A percentile compares a stretch with the other conserved stretches of the same genome.
These are phyloP conservation scores for Protomyces gravidus DNA, from an alignment of 1,139 yeast species.

Conservation along the genomic window DNA sequence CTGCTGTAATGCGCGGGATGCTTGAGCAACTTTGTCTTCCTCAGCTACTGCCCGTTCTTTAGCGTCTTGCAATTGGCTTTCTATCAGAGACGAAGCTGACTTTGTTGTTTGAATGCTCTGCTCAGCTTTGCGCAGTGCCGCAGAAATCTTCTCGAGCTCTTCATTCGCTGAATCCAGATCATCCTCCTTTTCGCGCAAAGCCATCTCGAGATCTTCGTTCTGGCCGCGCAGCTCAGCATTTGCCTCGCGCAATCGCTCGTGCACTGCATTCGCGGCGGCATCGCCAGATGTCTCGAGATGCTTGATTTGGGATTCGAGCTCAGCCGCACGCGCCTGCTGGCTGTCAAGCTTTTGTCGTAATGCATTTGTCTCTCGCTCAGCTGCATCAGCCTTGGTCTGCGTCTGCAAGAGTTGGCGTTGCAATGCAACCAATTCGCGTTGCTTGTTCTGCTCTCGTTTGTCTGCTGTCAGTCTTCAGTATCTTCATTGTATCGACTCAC, in stretches of 20 bases:
- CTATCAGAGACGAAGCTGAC: not conserved
- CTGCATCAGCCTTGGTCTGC: slow-evolving; percentile 2
- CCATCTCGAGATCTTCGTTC: slow-evolving; percentile 27
- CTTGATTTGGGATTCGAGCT: slow-evolving; percentile 9
- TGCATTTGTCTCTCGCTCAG: slow-evolving; percentile 1
- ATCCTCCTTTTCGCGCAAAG: slow-evolving; percentile 23
- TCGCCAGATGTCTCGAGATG: slow-evolving; percentile 18
- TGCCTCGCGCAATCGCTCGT: slow-evolving; percentile 25
- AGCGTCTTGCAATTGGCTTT: not conserved
- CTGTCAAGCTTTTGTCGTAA: not conserved
- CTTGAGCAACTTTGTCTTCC: not conserved
- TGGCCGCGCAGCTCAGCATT: slow-evolving; percentile 30
- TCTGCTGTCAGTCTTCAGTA: not conserved
- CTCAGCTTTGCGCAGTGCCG: not conserved
- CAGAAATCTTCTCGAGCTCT: slow-evolving; percentile 3
- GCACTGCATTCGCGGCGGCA: slow-evolving; percentile 1
- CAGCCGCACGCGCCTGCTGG: not conserved
- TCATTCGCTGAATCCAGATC: slow-evolving; percentile 27
- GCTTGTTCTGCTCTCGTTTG: not conserved
- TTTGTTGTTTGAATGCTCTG: not conserved
- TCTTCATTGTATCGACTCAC: not conserved
- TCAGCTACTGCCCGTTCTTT: not conserved
- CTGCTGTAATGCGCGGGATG: not conserved
- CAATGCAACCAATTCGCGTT: not conserved
- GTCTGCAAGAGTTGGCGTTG: not conserved